phyloP scores from a whole-genome alignment of 768 basidiomycete species.

The Russula sp. region DNA sequence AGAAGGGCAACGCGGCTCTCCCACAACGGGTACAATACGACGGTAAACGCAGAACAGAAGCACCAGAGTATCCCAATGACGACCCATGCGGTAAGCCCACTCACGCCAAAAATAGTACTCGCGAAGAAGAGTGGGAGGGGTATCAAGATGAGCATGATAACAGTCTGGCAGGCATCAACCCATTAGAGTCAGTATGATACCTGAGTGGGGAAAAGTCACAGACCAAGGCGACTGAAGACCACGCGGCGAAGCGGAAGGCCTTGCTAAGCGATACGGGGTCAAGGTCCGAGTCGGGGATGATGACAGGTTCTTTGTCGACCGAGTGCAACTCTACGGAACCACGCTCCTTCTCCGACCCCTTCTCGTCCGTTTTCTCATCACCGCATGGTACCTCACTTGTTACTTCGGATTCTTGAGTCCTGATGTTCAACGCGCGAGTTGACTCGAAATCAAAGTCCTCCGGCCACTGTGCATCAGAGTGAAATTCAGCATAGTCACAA shows the following conservation, averaged over 20 bases:
- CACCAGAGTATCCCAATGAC: constrained; percentile 77
- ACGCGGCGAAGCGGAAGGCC: constrained; percentile 77
- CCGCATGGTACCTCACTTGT: constrained; percentile 19
- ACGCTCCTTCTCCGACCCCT: constrained; percentile 33
- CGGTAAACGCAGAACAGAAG: constrained; percentile 64
- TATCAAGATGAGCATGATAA: constrained; percentile 63
- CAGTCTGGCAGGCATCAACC: constrained; percentile 32
- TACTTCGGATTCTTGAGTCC: constrained; percentile 18
- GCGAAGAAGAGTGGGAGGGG: constrained; percentile 87
- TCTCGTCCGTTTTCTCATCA: constrained; percentile 29
- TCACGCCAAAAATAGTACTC: constrained; percentile 55
- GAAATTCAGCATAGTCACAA: not conserved
- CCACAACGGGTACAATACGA: constrained; percentile 81
- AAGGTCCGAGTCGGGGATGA: constrained; percentile 43
- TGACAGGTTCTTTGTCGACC: constrained; percentile 31
- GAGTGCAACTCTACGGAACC: constrained; percentile 21
- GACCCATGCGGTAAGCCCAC: constrained; percentile 74
- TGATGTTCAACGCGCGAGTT: constrained; percentile 69
- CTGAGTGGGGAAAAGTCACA: constrained; percentile 21
- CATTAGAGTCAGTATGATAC: not conserved
- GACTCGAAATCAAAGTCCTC: constrained; percentile 75
- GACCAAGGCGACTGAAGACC: constrained; percentile 62
- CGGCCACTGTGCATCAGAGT: constrained; percentile 46
- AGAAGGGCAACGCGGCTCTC: constrained; percentile 67
- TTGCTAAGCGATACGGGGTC: constrained; percentile 58